Conservation (phyloP, 352 stramenopile genomes). For the Thraustotheca clavata region DNA sequence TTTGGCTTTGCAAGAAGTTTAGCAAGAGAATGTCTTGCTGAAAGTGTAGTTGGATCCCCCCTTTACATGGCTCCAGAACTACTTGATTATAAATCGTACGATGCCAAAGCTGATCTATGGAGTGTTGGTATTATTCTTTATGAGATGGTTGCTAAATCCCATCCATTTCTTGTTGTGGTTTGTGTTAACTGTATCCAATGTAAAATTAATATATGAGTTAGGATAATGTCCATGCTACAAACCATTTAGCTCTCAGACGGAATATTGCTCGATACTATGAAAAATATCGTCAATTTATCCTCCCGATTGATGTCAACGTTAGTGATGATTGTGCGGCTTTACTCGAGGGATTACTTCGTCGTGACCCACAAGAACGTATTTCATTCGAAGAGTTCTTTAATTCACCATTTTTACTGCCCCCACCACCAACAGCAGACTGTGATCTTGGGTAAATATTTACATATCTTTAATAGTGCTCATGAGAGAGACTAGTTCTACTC, state of each 20-base stretch:
- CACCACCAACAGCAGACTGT: constrained; percentile 30
- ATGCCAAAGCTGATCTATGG: constrained; percentile 74
- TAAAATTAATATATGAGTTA: not conserved
- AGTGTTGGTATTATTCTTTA: constrained; percentile 76
- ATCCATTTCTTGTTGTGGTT: constrained; percentile 61
- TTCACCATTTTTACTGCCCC: constrained; percentile 52
- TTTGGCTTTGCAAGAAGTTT: constrained; percentile 38
- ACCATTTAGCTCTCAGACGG: constrained; percentile 59
- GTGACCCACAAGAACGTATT: constrained; percentile 54
- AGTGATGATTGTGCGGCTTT: constrained; percentile 56
- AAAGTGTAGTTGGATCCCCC: constrained; percentile 70
- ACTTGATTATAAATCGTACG: constrained; percentile 80
- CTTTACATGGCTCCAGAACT: constrained; percentile 75
- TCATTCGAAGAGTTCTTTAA: constrained; percentile 77
- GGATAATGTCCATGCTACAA: constrained; percentile 63
- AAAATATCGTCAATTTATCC: constrained; percentile 36
- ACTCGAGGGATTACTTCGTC: constrained; percentile 45
- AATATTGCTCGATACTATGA: constrained; percentile 79
- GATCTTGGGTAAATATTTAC: not conserved
- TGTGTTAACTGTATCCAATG: not conserved
- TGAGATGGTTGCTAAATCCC: constrained; percentile 76
- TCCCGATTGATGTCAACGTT: constrained; percentile 44
- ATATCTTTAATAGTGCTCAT: not conserved
- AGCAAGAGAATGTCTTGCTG: constrained; percentile 58
- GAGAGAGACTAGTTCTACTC: not conserved